Evolutionary conservation across 2,329 filamentous ascomycete genomes (phyloP).

Genomic region (Trichoderma sp.): DNA sequence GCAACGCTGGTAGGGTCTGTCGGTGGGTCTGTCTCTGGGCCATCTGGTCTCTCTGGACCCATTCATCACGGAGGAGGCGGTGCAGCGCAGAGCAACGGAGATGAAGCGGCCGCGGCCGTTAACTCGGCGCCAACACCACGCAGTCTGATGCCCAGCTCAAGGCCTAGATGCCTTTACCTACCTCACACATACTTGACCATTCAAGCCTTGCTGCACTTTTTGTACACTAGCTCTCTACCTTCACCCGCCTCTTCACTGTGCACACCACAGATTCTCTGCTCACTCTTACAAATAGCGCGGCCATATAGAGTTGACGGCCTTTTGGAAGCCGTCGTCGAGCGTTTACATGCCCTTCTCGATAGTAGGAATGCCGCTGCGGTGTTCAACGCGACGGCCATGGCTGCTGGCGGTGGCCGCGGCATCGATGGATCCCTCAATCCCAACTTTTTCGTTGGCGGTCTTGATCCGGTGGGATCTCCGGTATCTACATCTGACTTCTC

Average conservation of each 20-base stretch:
- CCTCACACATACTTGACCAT: conserved; percentile 90
- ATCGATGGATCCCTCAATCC: conserved; percentile 70
- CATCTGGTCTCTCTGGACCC: conserved; percentile 51
- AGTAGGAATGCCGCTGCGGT: conserved; percentile 94
- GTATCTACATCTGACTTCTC: conserved; percentile 43
- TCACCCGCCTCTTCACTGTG: conserved; percentile 75
- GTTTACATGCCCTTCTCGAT: conserved; percentile 85
- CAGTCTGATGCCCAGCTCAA: conserved; percentile 62
- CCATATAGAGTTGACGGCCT: conserved; percentile 93
- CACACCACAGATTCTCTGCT: conserved; percentile 94
- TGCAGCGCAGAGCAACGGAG: background rate
- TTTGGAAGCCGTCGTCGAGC: conserved; percentile 88
- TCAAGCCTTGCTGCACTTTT: conserved; percentile 85
- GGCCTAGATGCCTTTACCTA: conserved; percentile 86
- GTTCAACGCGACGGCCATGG: conserved; percentile 98
- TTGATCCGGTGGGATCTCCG: conserved; percentile 48
- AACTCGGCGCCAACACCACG: conserved; percentile 62
- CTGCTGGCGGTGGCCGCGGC: conserved; percentile 86
- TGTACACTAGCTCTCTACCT: conserved; percentile 91
- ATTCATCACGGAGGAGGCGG: conserved; percentile 50
- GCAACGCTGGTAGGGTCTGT: conserved; percentile 51
- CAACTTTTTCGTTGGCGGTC: conserved; percentile 61
- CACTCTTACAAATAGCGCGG: conserved; percentile 86
- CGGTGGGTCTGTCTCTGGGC: conserved; percentile 43
- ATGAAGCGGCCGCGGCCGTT: conserved; percentile 40